A percentile compares a stretch with the other conserved stretches of the same genome.
phyloP scores from a whole-genome alignment of 805 yeast species.

The Candida oleophila region DNA sequence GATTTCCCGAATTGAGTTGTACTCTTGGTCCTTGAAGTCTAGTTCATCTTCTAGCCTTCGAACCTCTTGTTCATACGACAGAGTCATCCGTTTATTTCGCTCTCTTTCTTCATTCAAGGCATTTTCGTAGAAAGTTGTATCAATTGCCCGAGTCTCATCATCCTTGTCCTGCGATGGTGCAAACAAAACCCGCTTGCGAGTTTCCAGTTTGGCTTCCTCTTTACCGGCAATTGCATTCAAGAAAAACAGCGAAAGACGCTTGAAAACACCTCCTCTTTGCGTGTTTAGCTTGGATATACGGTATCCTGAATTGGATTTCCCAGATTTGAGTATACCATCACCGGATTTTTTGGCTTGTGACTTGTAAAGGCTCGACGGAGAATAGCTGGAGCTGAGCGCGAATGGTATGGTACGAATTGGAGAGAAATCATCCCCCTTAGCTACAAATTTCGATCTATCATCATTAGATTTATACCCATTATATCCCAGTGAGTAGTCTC shows the following conservation, averaged over 20 bases:
- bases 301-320: neutral
- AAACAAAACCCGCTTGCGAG: neutral
- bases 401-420: slow-evolving; percentile 2
- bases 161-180: neutral
- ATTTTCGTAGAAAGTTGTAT: neutral
- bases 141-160: neutral
- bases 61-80: slow-evolving; percentile 4
- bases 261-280: neutral
- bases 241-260: slow-evolving; percentile 1
- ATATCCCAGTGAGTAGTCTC: neutral
- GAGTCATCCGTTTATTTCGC: slow-evolving; percentile 1
- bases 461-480: too few species aligned
- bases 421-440: neutral
- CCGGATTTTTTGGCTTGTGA: neutral
- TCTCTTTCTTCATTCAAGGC: slow-evolving; percentile 2
- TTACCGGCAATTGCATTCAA: neutral
- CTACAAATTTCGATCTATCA: too few species aligned
- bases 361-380: neutral
- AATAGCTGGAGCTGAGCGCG: slow-evolving; percentile 12
- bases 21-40: slow-evolving; percentile 2
- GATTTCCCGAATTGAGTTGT: neutral
- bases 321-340: neutral
- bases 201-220: neutral
- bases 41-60: slow-evolving; percentile 5
- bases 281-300: neutral